Base-by-base conservation (phyloP, 2,329 filamentous ascomycete genomes). In the Tolypocladium amazonense region DNA sequence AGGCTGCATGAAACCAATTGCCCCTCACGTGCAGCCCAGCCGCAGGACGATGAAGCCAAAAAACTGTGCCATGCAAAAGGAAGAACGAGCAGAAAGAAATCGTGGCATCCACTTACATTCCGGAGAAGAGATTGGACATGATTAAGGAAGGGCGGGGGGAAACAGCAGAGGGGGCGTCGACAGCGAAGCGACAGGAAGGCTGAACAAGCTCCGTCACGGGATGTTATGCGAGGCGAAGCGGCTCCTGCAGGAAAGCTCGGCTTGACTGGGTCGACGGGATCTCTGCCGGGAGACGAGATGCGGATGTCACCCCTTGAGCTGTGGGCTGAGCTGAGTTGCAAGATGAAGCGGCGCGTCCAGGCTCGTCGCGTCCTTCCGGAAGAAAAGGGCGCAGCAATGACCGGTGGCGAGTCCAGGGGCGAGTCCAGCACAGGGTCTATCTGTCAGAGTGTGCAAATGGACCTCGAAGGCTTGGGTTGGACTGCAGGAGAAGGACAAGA, bases 71-170 rank as follows among this genome's bases (percentile, higher is more conserved):
- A 33, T 7, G 8, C n/a, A 20, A 39, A n/a, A 23, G 35, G 47
- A n/a, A 39, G 53, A 50, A 41, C 53, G 58, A 18, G 37, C 45
- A 54, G 50, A 41, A 58, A 35, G 38, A 43, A 30, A 30, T 23
- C 15, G 2, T 18, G 25, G 47, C 59, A 58, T 62, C 59, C 63
- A 82, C 81, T 81, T 76, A 84, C 81, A 84, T 84, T 73, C 81
- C 81, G 68, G 81, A 84, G 71, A 84, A 84, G 67, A 84, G 75
- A 74, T 83, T 83, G 67, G 81, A 84, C 81, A 84, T 84, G 70
- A 67, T 75, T 66, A 55, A 55, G 56, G 41, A 62, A 59, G 54
- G 55, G 61, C 56, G 58, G 59, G 54, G 57, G 38, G 33, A 58
- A 55, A 53, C 45, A 18, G 35, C 9, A 9, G 43, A 56, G 20